A percentile compares a stretch with the other conserved stretches of the same genome.
phyloP scores from a whole-genome alignment of 176 grass and related monocot genomes.

The Chloris gayana region DNA sequence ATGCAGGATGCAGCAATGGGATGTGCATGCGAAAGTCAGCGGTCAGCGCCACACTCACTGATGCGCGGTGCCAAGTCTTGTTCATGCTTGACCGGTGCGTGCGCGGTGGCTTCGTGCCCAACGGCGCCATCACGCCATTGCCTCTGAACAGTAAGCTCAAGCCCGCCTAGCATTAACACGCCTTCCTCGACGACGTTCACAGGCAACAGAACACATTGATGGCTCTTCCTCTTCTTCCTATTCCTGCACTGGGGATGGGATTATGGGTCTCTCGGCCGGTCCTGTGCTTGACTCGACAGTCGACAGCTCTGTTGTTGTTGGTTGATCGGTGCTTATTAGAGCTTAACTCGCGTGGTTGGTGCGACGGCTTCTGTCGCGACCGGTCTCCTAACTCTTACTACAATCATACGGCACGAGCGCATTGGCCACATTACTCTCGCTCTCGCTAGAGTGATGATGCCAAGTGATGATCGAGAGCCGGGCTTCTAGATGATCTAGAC shows the following conservation, averaged over 20 bases:
- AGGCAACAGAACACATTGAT: slow-evolving; percentile 33
- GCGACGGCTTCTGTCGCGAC: neutral
- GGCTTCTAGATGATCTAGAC: slow-evolving; percentile 23
- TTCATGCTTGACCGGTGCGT: neutral
- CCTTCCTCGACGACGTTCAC: slow-evolving; percentile 29
- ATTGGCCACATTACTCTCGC: neutral
- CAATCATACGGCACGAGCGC: neutral
- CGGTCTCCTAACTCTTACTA: slow-evolving; percentile 3
- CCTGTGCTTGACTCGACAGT: neutral
- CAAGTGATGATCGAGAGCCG: neutral
- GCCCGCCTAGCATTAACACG: neutral
- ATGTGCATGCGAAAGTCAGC: neutral
- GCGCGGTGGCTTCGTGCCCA: too few species aligned
- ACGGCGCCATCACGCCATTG: too few species aligned
- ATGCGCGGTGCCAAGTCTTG: neutral
- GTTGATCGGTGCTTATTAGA: neutral
- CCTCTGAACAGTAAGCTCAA: too few species aligned
- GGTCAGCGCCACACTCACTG: neutral
- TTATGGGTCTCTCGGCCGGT: neutral
- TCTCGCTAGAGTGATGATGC: neutral
- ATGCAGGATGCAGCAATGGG: neutral
- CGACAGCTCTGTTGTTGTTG: neutral
- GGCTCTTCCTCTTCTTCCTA: neutral
- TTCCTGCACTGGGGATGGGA: neutral
- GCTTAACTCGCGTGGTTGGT: neutral